Evolutionary conservation across 768 basidiomycete species (phyloP), one percentile per base, ranked within the genome.

Genomic region (Russula dissimulans): DNA sequence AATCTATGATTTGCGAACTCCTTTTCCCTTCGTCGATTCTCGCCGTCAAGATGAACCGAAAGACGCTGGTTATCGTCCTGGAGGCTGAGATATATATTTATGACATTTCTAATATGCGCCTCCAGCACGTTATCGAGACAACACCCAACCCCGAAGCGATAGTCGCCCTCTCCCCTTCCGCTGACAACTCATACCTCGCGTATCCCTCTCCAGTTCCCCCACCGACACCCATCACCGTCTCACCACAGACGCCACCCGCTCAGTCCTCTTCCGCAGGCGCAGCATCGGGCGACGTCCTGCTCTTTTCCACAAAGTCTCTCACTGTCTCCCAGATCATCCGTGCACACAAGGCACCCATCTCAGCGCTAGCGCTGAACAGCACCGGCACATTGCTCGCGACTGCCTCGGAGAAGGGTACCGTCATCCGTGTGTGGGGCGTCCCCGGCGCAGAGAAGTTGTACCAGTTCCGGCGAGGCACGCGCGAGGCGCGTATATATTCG

Each of bases 1-100:
- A 97, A 81, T 94, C 91, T 26, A 95, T 95, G 79, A 99, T 99
- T 59, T 98, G 97, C 83, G 97, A 99, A 69, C 84, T 98, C 17
- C 81, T 97, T 5, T 99, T 99, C 71, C 97, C 97, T 0, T 94
- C 93, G 0, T 91, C 92, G 3, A 95, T 99, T 56, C 84, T 99
- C 31, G 83, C 91, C n/a, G 95, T 99, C 71, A 97, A 97, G 76
- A 81, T 99, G 68, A 99, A 99, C 74, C 84, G 97, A 56, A 95
- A 97, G 74, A 89, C 93, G 0, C 83, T 99, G 48, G 91, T 97
- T 34, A 94, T 99, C 67, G 89, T 98, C 6, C 82, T 99, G 51
- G 97, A 97, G 71, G 82, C 82, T n/a, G 95, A 97, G 72, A 97
- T 99, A 48, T 99, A 99, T 76, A 93, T 97, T 52, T 98, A 98